Evolutionary conservation across 192 early-diverging fungal genomes (phyloP), one percentile per base, ranked within the genome.

Genomic region (Coemansia sp.): DNA sequence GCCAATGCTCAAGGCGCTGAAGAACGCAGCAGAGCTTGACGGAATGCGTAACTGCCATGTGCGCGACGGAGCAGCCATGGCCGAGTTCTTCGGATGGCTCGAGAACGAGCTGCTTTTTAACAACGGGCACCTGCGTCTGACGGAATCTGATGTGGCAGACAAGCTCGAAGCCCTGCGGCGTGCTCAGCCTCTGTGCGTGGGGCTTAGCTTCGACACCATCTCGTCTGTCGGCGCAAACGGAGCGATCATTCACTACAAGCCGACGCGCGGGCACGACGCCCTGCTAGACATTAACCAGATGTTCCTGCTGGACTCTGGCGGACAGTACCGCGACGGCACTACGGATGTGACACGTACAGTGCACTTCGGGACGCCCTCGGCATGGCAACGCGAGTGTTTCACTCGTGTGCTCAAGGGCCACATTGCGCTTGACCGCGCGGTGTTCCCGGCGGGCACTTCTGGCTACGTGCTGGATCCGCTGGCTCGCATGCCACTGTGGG

Each of bases 361-460:
- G 18, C 93, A 97, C 71, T 95, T 97, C 79, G 87, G 87, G 39
- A 79, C 81, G 30, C 95, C 95, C 18, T 86, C 86, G 9, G 85
- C 73, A 3, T 84, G 88, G 76, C 89, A 99, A 72, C 92, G 87
- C 72, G 88, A 93, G 53, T 90, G 90, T 68, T 97, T 91, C 73
- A 99, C 96, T 10, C 86, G 95, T n/a, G 96, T 99, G 58, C 82
- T 99, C 22, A 93, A 99, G 80, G 96, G 96, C 33, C 96, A 99
- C 61, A 97, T 97, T 73, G 87, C 90, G 34, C 83, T 97, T 53
- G 95, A 95, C 61, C 61, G 80, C 57, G 86, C 89, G 1, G 86
- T 96, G 27, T 97, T 99, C 81, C 96, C 96, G 3, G 67, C 69
- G 14, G 92, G 92, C 21, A 92, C 89, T 10, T 81, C 87, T 10